phyloP scores from a whole-genome alignment of 371 early-diverging fungal genomes.

The Circinella umbellata region DNA sequence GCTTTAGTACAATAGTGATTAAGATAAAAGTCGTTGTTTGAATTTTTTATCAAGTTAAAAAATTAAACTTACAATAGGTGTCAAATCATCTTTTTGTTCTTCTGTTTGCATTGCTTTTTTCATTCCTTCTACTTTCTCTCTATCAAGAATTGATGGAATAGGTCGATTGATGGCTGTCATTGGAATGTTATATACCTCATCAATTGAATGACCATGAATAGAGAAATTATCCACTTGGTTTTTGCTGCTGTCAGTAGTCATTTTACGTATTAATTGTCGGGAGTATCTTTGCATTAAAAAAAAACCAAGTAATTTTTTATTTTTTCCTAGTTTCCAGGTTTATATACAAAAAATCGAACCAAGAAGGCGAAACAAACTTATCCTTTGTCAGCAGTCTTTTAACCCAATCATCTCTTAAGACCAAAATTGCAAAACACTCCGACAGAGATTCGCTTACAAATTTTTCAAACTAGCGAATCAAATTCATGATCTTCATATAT shows the following conservation, averaged over 20 bases:
- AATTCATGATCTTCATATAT: too few relatives aligned
- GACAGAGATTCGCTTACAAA: background rate
- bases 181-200: constrained; percentile 50
- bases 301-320: background rate
- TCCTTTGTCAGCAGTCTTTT: constrained; percentile 12
- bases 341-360: constrained; percentile 2
- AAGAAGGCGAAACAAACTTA: too few relatives aligned
- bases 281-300: constrained; percentile 11
- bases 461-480: background rate
- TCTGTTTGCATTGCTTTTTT: constrained; percentile 32
- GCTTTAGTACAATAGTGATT: too few relatives aligned
- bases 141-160: constrained; percentile 48
- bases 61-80: constrained; percentile 41
- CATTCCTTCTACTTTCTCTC: constrained; percentile 48
- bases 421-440: too few relatives aligned
- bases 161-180: constrained; percentile 49
- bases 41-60: too few relatives aligned
- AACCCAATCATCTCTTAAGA: too few relatives aligned
- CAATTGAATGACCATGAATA: constrained; percentile 43
- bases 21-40: too few relatives aligned
- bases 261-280: constrained; percentile 11
- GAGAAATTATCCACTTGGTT: constrained; percentile 41
- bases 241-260: constrained; percentile 8
- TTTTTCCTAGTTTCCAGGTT: background rate
- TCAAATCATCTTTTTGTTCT: constrained; percentile 39